Conservation (phyloP, 805 yeast species). For the Hanseniaspora thailandica region DNA sequence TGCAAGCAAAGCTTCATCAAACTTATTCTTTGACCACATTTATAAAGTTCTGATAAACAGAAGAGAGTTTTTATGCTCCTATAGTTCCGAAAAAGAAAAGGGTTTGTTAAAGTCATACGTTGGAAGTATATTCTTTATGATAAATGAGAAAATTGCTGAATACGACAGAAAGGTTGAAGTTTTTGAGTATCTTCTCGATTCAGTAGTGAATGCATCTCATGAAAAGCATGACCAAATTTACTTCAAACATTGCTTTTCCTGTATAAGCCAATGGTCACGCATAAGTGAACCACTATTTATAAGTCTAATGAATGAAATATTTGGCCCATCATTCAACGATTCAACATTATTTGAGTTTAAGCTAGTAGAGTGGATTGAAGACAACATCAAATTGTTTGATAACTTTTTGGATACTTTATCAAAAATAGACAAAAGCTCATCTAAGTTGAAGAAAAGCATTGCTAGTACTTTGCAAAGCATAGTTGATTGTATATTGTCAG, state of each 20-base stretch:
- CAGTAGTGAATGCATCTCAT: background rate
- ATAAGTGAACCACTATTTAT: background rate
- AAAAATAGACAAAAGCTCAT: background rate
- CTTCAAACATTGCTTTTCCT: background rate
- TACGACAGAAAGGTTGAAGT: background rate
- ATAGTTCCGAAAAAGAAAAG: background rate
- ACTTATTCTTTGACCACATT: background rate
- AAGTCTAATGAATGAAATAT: background rate
- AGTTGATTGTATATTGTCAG: background rate
- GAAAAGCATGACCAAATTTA: background rate
- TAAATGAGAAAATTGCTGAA: background rate
- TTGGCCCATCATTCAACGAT: background rate
- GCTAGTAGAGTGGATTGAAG: conserved; percentile 1
- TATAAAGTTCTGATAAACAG: background rate
- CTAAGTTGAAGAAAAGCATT: background rate
- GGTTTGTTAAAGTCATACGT: background rate
- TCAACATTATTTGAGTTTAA: background rate
- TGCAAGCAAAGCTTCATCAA: background rate
- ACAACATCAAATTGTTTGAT: conserved; percentile 4
- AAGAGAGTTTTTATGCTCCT: background rate
- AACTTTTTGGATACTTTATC: background rate
- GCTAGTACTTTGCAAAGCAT: background rate
- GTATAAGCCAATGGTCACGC: background rate
- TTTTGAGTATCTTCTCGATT: background rate
- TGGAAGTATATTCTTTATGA: background rate